Evolutionary conservation across 169 alveolate species (phyloP).

Genomic region (Besnoitia besnoiti): DNA sequence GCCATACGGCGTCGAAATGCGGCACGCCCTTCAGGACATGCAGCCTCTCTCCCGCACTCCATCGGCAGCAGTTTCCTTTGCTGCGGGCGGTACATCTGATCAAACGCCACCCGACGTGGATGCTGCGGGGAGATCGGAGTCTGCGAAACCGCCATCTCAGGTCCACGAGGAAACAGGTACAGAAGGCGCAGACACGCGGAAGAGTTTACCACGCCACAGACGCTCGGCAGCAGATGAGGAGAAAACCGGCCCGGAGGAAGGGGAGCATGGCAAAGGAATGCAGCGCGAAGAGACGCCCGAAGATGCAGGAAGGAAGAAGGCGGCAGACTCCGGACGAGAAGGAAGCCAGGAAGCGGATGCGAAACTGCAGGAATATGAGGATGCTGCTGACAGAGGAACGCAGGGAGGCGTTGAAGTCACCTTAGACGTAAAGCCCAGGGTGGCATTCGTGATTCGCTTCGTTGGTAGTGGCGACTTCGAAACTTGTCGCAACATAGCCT

Average conservation of each 20-base stretch:
- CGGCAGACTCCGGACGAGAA: too few relatives aligned
- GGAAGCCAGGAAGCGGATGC: background rate
- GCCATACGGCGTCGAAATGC: slow-evolving; percentile 17
- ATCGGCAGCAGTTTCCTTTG: background rate
- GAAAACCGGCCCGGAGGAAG: too few relatives aligned
- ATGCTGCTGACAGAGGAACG: background rate
- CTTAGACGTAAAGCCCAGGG: background rate
- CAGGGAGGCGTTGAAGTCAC: background rate
- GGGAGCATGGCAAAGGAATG: too few relatives aligned
- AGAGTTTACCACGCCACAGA: too few relatives aligned
- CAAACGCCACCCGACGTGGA: too few relatives aligned
- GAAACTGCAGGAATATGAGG: background rate
- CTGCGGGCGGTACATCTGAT: too few relatives aligned
- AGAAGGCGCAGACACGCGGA: background rate
- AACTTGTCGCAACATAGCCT: slow-evolving; percentile 37
- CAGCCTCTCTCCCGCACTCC: background rate
- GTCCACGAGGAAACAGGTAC: background rate
- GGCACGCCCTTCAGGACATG: slow-evolving; percentile 18
- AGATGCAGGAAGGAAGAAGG: too few relatives aligned
- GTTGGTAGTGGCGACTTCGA: slow-evolving; percentile 53
- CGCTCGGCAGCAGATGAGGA: too few relatives aligned
- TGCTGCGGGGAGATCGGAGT: too few relatives aligned
- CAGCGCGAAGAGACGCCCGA: too few relatives aligned
- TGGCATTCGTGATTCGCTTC: slow-evolving; percentile 17
- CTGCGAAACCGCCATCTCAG: background rate